Evolutionary conservation across 192 early-diverging fungal species (phyloP).

Genomic region (Coemansia sp.): DNA sequence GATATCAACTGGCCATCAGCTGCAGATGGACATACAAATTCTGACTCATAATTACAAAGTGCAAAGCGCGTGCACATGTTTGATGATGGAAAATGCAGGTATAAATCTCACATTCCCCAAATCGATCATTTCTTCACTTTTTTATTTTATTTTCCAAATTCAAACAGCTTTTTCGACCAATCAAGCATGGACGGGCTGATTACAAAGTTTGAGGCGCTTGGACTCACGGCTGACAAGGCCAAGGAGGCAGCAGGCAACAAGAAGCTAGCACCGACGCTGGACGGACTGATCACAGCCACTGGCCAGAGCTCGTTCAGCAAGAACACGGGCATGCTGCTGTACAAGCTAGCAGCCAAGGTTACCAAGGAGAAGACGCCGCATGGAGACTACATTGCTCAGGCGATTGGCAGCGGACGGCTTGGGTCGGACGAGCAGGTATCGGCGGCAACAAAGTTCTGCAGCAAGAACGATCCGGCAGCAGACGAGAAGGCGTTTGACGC

Average conservation of each 20-base stretch:
- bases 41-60: slow-evolving; percentile 1
- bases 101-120: not conserved
- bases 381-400: slow-evolving; percentile 75
- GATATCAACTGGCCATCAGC: slow-evolving; percentile 1
- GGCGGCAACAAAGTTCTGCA: slow-evolving; percentile 89
- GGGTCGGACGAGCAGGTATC: slow-evolving; percentile 82
- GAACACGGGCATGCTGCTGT: slow-evolving; percentile 78
- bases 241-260: slow-evolving; percentile 96
- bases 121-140: not conserved
- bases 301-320: slow-evolving; percentile 62
- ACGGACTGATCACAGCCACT: slow-evolving; percentile 69
- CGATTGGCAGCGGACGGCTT: slow-evolving; percentile 71
- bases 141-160: not conserved
- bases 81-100: not conserved
- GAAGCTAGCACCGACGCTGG: slow-evolving; percentile 81
- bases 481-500: slow-evolving; percentile 74
- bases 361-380: slow-evolving; percentile 71
- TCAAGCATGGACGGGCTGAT: slow-evolving; percentile 53
- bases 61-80: not conserved
- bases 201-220: slow-evolving; percentile 78
- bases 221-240: slow-evolving; percentile 87
- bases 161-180: slow-evolving; percentile 1
- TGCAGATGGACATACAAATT: not conserved
- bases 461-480: slow-evolving; percentile 59
- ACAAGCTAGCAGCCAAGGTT: slow-evolving; percentile 83